Conservation (phyloP, 495 filamentous ascomycete species). For the Penicillium cataractarum region DNA sequence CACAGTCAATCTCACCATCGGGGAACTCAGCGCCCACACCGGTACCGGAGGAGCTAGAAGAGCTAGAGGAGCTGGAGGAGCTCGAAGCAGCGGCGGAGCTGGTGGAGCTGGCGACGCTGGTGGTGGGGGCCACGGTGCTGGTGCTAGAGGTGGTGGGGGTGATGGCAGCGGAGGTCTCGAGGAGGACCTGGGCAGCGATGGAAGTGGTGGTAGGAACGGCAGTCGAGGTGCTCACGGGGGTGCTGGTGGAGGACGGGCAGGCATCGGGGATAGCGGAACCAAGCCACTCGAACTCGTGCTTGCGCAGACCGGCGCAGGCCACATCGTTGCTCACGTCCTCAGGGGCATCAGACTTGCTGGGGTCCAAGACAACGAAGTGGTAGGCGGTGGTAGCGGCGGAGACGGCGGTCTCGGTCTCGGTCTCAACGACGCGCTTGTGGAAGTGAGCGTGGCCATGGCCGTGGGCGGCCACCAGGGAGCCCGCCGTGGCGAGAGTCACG, state of each 20-base stretch:
- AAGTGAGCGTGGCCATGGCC: constrained; percentile 49
- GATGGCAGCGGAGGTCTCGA: constrained; percentile 24
- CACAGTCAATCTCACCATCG: constrained; percentile 71
- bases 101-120: constrained; percentile 24
- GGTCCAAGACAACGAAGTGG: constrained; percentile 53
- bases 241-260: constrained; percentile 32
- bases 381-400: constrained; percentile 63
- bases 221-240: constrained; percentile 22
- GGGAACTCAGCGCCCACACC: constrained; percentile 75
- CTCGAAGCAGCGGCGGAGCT: constrained; percentile 5
- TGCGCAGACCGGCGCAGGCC: constrained; percentile 64
- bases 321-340: constrained; percentile 53
- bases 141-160: constrained; percentile 18
- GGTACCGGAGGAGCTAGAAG: constrained; percentile 38
- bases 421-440: constrained; percentile 40
- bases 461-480: constrained; percentile 49
- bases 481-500: constrained; percentile 49
- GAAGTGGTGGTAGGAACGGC: constrained; percentile 27
- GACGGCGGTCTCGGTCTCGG: constrained; percentile 43
- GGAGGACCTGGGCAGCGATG: constrained; percentile 19
- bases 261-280: constrained; percentile 35
- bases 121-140: constrained; percentile 18
- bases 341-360: constrained; percentile 13
- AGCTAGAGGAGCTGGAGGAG: constrained; percentile 26
- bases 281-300: constrained; percentile 52